These are phyloP conservation scores for Boletus sp. DNA, from an alignment of 768 basidiomycete species.

Conservation along the genomic window DNA sequence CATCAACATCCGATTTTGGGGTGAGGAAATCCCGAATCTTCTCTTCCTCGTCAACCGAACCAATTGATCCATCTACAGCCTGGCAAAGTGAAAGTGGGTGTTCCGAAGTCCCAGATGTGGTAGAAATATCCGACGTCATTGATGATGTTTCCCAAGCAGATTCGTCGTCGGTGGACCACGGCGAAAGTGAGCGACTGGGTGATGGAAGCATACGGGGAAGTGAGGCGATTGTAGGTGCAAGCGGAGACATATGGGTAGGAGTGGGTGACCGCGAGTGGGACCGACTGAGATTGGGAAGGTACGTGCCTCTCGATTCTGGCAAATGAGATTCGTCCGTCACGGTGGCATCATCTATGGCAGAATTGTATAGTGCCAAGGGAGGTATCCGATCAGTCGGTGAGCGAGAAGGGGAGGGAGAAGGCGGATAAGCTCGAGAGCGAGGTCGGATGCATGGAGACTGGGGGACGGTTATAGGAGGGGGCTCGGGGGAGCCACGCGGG, in stretches of 20 bases:
- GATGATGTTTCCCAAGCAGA: constrained; percentile 76
- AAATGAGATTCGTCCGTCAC: neutral
- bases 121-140: constrained; percentile 57
- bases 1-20: constrained; percentile 20
- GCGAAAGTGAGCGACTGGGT: constrained; percentile 39
- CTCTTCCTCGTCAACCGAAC: constrained; percentile 17
- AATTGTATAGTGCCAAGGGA: constrained; percentile 27
- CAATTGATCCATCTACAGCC: constrained; percentile 14
- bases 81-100: constrained; percentile 32
- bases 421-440: constrained; percentile 49
- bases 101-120: constrained; percentile 45
- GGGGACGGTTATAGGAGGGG: constrained; percentile 27
- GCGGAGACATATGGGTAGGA: constrained; percentile 34
- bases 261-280: constrained; percentile 39
- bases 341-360: constrained; percentile 6
- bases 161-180: constrained; percentile 78
- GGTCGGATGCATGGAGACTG: constrained; percentile 42
- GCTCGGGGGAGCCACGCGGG: constrained; percentile 28
- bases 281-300: constrained; percentile 7
- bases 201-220: constrained; percentile 15
- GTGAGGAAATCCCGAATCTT: constrained; percentile 4
- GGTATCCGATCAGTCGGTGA: constrained; percentile 40
- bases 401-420: constrained; percentile 49
- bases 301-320: neutral
- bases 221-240: constrained; percentile 19